Evolutionary conservation across 2,329 filamentous ascomycete genomes (phyloP), one percentile per base, ranked within the genome.

Genomic region (Pseudogymnoascus sp.): DNA sequence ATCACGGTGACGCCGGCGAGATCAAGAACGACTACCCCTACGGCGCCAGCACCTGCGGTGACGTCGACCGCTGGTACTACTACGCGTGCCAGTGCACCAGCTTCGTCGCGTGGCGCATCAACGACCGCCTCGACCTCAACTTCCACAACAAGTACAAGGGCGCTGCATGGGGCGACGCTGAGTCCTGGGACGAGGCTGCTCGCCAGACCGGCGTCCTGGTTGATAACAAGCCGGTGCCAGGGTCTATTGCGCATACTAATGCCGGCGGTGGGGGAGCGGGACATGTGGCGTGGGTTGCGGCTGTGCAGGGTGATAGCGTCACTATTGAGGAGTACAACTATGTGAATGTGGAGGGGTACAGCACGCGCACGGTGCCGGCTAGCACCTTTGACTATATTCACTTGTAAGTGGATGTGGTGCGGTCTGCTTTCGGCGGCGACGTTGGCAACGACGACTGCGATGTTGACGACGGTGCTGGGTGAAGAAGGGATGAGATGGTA

Each of bases 61-160:
- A 45, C 16, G 16, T 60, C 41, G 64, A 65, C 23, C 64, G 62
- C n/a, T 65, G 64, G 62, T 13, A 16, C 14, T 65, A 64, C 45
- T 64, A 21, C 21, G 60, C 45, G 62, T 65, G 64, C 64, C 62
- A 65, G 43, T 65, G 64, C 64, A 64, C 62, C 23, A 64, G 62
- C 11, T 65, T 65, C 28, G 64, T 65, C 10, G 62, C 64, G 11
- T 60, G 63, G 62, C 34, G 64, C n/a, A 60, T 65, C 21, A 65
- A 65, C 43, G 34, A 64, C 19, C 41, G 64, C 28, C 62, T 65
- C 43, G 43, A n/a, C 1, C 28, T 65, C 28, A n/a, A 64, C 16
- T 65, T 65, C 31, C 16, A 16, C 10, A 65, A 65, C 45, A 64
- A 36, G 21, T 65, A 61, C 51, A 61, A 65, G 43, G 64, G 64